Conservation (phyloP, 768 basidiomycete genomes). For the Dentipellis fragilis region DNA sequence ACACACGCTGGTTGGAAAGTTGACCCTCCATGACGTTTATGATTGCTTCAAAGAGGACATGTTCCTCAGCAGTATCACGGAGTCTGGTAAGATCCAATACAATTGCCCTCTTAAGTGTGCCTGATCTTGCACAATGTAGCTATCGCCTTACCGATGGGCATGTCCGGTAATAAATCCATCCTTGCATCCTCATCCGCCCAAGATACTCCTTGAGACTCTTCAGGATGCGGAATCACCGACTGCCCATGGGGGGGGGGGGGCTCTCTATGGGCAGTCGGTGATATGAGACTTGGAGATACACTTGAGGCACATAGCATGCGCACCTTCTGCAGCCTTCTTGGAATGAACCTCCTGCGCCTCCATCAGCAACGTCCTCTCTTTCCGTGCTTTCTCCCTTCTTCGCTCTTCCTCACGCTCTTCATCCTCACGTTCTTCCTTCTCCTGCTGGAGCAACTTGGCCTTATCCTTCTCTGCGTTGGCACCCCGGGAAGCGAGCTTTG, state of each 20-base stretch:
- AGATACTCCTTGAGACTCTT: constrained; percentile 50
- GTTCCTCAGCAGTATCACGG: constrained; percentile 81
- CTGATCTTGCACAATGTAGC: constrained; percentile 30
- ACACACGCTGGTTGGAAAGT: constrained; percentile 59
- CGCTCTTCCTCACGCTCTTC: constrained; percentile 73
- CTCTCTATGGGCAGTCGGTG: no score
- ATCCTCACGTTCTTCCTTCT: constrained; percentile 53
- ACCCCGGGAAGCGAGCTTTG: constrained; percentile 58
- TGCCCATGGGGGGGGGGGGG: no score
- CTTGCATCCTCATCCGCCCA: constrained; percentile 35
- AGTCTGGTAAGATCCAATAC: constrained; percentile 60
- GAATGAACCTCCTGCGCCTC: constrained; percentile 95
- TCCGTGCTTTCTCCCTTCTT: constrained; percentile 62
- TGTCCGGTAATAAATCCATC: constrained; percentile 35
- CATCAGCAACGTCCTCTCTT: constrained; percentile 78
- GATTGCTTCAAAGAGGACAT: constrained; percentile 76
- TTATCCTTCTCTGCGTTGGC: constrained; percentile 43
- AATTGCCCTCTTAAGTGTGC: background rate
- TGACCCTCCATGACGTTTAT: constrained; percentile 73
- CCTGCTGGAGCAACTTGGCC: constrained; percentile 41
- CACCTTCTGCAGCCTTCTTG: constrained; percentile 74
- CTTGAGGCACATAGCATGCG: constrained; percentile 7
- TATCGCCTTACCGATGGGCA: constrained; percentile 76
- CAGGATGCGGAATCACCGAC: constrained; percentile 47
- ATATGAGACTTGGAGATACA: background rate